Evolutionary conservation across 176 grass and related monocot species (phyloP).

Genomic region (Puya raimondii): DNA sequence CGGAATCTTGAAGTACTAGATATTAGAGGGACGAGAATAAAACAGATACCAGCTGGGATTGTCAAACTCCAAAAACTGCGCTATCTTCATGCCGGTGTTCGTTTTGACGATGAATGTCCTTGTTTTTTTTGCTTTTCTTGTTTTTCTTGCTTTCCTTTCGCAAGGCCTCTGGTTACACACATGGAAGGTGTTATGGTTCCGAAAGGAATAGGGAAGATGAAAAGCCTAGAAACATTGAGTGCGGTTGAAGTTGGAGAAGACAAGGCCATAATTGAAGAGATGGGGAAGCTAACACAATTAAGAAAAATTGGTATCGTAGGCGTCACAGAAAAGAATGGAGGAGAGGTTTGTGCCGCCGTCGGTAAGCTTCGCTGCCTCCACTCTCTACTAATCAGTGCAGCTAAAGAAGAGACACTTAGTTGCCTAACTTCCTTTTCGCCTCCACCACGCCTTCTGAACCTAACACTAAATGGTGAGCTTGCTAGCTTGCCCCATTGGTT

Average conservation of each 20-base stretch:
- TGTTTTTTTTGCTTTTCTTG: background rate
- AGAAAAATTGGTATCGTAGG: background rate
- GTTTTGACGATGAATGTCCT: background rate
- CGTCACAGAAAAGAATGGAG: background rate
- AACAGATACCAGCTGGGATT: slow-evolving; percentile 16
- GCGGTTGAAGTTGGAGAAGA: background rate
- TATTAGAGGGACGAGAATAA: slow-evolving; percentile 22
- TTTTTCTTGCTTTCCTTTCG: too few species aligned
- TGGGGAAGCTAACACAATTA: background rate
- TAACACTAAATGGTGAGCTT: background rate
- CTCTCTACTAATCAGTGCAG: background rate
- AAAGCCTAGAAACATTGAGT: background rate
- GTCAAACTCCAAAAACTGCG: background rate
- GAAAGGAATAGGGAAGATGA: background rate
- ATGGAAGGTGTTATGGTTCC: background rate
- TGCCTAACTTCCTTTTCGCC: background rate
- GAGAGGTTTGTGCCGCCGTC: background rate
- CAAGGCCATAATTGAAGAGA: background rate
- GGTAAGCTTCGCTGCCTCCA: background rate
- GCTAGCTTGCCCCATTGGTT: background rate
- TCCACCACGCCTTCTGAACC: background rate
- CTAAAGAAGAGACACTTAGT: background rate
- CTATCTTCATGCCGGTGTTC: slow-evolving; percentile 3
- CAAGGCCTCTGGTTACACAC: too few species aligned
- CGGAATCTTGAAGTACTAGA: slow-evolving; percentile 26